These are phyloP conservation scores for Macrotyloma uniflorum DNA, from an alignment of 306 rosid genomes.

Conservation along the genomic window DNA sequence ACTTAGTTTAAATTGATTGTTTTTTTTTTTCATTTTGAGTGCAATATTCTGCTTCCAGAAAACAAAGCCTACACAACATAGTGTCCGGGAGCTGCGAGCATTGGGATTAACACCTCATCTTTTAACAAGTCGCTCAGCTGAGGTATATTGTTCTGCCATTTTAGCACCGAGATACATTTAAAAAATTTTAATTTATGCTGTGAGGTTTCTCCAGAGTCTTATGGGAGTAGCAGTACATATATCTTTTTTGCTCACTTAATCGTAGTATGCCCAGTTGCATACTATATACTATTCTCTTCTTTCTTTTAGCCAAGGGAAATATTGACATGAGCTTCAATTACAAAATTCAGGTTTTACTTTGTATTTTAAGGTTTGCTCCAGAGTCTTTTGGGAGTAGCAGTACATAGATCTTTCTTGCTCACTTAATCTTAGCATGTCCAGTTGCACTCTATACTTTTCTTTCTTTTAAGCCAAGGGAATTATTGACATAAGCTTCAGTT, in stretches of 20 bases:
- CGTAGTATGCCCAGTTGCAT: background rate
- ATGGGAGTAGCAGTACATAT: background rate
- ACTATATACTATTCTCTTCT: background rate
- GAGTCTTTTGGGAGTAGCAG: conserved; percentile 14
- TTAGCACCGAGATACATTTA: conserved; percentile 27
- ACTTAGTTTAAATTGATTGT: conserved; percentile 16
- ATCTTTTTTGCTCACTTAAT: background rate
- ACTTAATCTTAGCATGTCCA: conserved; percentile 8
- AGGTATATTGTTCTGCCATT: conserved; percentile 56
- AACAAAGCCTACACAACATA: conserved; percentile 97
- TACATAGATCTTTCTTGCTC: background rate
- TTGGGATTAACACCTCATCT: conserved; percentile 96
- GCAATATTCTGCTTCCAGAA: conserved; percentile 61
- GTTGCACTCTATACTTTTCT: background rate
- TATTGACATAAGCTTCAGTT: background rate
- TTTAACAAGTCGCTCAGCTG: conserved; percentile 92
- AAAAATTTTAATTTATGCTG: conserved; percentile 18
- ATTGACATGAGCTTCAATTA: background rate
- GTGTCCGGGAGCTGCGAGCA: conserved; percentile 95
- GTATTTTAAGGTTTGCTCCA: conserved; percentile 10
- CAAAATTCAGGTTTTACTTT: conserved; percentile 7
- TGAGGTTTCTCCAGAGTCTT: conserved; percentile 19
- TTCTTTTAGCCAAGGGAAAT: background rate
- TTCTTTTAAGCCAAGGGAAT: background rate
- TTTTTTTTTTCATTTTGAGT: conserved; percentile 31